phyloP scores from a whole-genome alignment of 2,329 filamentous ascomycete genomes.

The Calonectria hawksworthii region DNA sequence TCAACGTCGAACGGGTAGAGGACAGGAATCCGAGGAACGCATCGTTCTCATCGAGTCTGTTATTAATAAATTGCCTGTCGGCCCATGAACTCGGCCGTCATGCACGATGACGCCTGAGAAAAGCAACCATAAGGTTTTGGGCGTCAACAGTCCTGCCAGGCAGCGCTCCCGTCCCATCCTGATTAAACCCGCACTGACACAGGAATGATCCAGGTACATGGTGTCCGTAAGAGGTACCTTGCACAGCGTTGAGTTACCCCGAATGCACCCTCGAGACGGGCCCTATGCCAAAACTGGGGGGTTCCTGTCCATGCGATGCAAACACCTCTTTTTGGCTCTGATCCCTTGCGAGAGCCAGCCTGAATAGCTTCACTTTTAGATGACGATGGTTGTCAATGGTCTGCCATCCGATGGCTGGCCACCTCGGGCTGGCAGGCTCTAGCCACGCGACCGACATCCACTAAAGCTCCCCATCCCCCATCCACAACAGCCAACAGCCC shows the following conservation, averaged over 20 bases:
- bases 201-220: neutral
- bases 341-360: neutral
- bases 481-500: neutral
- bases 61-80: neutral
- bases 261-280: slow-evolving; percentile 1
- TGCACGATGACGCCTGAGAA: slow-evolving; percentile 24
- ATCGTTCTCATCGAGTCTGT: neutral
- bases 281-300: slow-evolving; percentile 9
- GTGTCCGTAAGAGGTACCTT: neutral
- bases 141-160: slow-evolving; percentile 27
- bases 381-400: neutral
- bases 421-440: slow-evolving; percentile 1
- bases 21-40: neutral
- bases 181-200: slow-evolving; percentile 20
- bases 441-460: slow-evolving; percentile 16
- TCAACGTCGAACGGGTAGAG: neutral
- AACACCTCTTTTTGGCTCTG: neutral
- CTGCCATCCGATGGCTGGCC: neutral
- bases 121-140: slow-evolving; percentile 15
- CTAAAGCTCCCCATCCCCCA: neutral
- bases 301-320: neutral
- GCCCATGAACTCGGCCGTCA: neutral
- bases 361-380: slow-evolving; percentile 14
- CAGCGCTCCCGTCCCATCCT: neutral
- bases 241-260: slow-evolving; percentile 1